Evolutionary conservation across 2,329 filamentous ascomycete genomes (phyloP), one percentile per base, ranked within the genome.

Genomic region (Fonsecaea pedrosoi): DNA sequence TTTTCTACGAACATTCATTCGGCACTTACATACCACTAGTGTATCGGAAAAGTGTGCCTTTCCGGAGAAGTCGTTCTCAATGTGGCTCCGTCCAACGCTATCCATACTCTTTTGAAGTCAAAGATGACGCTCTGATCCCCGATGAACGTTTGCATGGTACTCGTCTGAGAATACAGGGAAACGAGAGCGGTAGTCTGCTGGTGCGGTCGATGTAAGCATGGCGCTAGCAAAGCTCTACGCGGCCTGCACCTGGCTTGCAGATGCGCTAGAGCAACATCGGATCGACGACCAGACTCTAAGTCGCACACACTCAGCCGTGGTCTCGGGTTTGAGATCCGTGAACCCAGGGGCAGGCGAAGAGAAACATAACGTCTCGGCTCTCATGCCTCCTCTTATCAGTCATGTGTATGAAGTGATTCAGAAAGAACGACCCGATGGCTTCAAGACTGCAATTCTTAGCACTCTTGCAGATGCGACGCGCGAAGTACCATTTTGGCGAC

Each of bases 401-500:
- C 62, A 65, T 56, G 56, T 69, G 32, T 18, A 56, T 34, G 42
- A 32, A 8, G 8, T 61, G 10, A 32, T 56, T 18, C 32, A 53
- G 6, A 54, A 13, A 35, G 15, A 21, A 34, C 30, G 35, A n/a
- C 40, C 15, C 6, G 18, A 61, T 42, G 59, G 50, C 12, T 57
- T 42, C 7, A 35, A 42, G 18, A 42, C 64, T 18, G 48, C 45
- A n/a, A 60, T 42, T 18, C 50, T 71, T 35, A 40, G 32, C 38
- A 35, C 60, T 9, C 50, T 72, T 8, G 70, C 67, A 30, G 54
- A 71, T 25, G 53, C 64, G 13, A 71, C 66, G 32, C 64, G 67
- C n/a, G 64, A 68, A 57, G 45, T 57, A 12, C 68, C 68, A 7
- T 66, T 67, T 32, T 71, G 70, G 69, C 56, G 69, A 55, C 65